Evolutionary conservation across 2,329 filamentous ascomycete species (phyloP).

Genomic region (Fusarium paranaense): DNA sequence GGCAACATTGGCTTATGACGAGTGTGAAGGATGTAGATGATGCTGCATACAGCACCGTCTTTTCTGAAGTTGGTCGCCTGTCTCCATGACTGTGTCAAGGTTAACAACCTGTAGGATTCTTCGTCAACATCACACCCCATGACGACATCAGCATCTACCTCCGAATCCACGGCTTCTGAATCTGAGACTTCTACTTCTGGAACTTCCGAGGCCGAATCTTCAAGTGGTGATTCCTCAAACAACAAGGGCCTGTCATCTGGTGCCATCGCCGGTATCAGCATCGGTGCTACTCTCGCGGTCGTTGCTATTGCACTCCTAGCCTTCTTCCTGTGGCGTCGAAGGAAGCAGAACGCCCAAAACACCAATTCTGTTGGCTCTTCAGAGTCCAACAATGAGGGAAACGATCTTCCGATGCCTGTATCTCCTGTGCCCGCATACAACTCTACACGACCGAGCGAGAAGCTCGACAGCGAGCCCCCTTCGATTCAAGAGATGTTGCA

Average conservation of each 20-base stretch:
- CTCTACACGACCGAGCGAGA: neutral
- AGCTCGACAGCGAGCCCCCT: neutral
- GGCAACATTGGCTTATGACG: slow-evolving; percentile 51
- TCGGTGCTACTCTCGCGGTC: slow-evolving; percentile 6
- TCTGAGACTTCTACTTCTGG: neutral
- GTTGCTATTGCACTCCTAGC: slow-evolving; percentile 8
- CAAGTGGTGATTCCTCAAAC: neutral
- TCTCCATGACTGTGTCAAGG: neutral
- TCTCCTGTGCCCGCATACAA: neutral
- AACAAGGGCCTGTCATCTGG: slow-evolving; percentile 11
- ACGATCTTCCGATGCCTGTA: neutral
- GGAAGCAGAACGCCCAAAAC: slow-evolving; percentile 5
- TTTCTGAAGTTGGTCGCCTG: slow-evolving; percentile 40
- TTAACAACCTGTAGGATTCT: slow-evolving; percentile 5
- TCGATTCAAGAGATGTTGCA: slow-evolving; percentile 5
- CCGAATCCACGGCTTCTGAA: neutral
- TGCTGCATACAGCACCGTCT: slow-evolving; percentile 49
- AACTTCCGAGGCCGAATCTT: neutral
- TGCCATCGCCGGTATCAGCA: slow-evolving; percentile 18
- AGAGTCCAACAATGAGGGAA: neutral
- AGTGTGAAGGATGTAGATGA: slow-evolving; percentile 47
- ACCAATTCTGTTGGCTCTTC: neutral
- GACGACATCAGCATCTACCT: neutral
- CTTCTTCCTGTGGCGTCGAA: slow-evolving; percentile 26
- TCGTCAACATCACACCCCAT: neutral